Conservation (phyloP, 148 eudicot species). For the Rheum nobile region DNA sequence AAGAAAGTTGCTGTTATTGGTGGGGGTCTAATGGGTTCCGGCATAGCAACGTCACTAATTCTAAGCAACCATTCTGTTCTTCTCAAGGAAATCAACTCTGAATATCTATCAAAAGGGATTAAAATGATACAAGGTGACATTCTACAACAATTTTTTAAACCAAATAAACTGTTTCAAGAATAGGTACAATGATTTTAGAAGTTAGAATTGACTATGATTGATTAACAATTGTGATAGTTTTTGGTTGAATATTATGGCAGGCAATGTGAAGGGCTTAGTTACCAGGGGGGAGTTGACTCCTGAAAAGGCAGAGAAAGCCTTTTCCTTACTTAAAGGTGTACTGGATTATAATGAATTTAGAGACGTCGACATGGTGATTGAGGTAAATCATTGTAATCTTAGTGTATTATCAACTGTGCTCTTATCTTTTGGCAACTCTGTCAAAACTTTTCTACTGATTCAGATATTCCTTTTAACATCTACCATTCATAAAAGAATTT, state of each 20-base stretch:
- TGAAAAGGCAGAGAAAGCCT: conserved; percentile 72
- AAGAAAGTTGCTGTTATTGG: conserved; percentile 94
- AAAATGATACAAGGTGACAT: conserved; percentile 16
- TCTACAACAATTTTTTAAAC: background rate
- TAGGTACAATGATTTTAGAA: background rate
- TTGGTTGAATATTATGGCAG: conserved; percentile 26
- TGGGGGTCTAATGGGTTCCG: conserved; percentile 98
- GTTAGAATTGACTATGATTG: background rate
- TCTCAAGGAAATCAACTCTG: conserved; percentile 78
- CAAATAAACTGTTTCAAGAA: background rate
- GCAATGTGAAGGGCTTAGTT: conserved; percentile 59
- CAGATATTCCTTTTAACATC: background rate
- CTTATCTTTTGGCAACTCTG: background rate
- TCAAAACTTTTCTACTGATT: background rate
- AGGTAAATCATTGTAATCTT: conserved; percentile 33
- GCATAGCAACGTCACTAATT: conserved; percentile 82
- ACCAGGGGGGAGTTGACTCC: conserved; percentile 55
- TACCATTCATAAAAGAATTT: background rate
- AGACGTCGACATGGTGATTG: conserved; percentile 91
- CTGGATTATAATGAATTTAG: conserved; percentile 76
- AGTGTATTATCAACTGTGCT: background rate
- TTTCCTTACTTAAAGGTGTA: conserved; percentile 68
- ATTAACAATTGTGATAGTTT: background rate
- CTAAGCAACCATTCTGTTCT: conserved; percentile 55
- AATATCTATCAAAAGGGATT: conserved; percentile 69